Percentiles rank a stretch among this genome's conserved stretches.
phyloP scores from a whole-genome alignment of 2,329 filamentous ascomycete species.

The Phyllosticta citriasiana region DNA sequence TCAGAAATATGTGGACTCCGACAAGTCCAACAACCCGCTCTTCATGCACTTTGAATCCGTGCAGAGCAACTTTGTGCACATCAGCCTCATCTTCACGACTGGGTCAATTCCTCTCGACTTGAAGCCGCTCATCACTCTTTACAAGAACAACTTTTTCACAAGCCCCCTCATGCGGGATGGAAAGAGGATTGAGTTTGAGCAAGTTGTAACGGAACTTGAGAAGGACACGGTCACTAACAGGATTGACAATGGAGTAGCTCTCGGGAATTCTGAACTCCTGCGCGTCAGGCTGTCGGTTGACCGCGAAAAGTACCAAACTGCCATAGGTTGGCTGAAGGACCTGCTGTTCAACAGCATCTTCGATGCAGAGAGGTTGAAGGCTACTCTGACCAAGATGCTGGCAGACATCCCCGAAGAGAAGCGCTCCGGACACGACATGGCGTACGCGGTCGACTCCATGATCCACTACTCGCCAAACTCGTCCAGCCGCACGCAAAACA shows the following conservation, averaged over 20 bases:
- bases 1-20: constrained; percentile 66
- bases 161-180: constrained; percentile 73
- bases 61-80: constrained; percentile 81
- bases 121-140: constrained; percentile 75
- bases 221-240: constrained; percentile 79
- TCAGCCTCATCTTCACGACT: constrained; percentile 73
- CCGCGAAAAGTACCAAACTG: constrained; percentile 71
- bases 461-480: constrained; percentile 72
- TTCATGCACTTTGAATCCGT: constrained; percentile 98
- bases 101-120: constrained; percentile 66
- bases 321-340: constrained; percentile 74
- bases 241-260: constrained; percentile 55
- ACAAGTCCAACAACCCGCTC: constrained; percentile 55
- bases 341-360: constrained; percentile 86
- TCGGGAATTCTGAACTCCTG: constrained; percentile 74
- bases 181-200: constrained; percentile 72
- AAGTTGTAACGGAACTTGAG: constrained; percentile 85
- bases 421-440: constrained; percentile 66
- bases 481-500: constrained; percentile 65
- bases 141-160: constrained; percentile 89
- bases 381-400: constrained; percentile 66
- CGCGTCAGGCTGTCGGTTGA: constrained; percentile 78
- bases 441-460: constrained; percentile 56
- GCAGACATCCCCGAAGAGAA: constrained; percentile 90
- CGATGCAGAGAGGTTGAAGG: constrained; percentile 53